phyloP scores from a whole-genome alignment of 495 filamentous ascomycete species.

The Hypomontagnella submonticulosa region DNA sequence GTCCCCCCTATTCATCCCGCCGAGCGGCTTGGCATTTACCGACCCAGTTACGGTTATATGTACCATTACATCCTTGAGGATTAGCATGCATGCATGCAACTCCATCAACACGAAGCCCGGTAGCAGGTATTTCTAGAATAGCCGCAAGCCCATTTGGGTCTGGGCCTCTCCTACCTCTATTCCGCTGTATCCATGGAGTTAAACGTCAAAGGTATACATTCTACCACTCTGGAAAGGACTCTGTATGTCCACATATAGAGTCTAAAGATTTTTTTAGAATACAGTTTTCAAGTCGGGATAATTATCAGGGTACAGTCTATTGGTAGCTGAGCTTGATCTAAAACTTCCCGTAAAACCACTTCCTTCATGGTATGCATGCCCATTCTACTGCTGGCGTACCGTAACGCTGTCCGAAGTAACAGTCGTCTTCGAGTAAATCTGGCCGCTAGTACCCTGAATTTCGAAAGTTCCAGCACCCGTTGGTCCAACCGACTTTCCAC shows the following conservation, averaged over 20 bases:
- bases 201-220: no score
- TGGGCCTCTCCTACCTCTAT: no score
- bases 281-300: no score
- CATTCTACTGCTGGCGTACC: constrained; percentile 11
- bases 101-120: no score
- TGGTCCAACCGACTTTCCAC: constrained; percentile 5
- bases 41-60: constrained; percentile 1
- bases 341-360: not conserved
- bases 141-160: no score
- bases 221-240: no score
- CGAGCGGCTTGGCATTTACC: constrained; percentile 6
- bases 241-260: no score
- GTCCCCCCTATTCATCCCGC: not conserved
- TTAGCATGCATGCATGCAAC: not conserved
- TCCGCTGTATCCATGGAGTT: not conserved
- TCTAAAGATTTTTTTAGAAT: no score
- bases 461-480: constrained; percentile 7
- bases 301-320: no score
- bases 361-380: not conserved
- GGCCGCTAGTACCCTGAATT: constrained; percentile 21
- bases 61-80: not conserved
- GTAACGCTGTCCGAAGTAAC: constrained; percentile 4
- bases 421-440: constrained; percentile 16
- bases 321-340: not conserved
- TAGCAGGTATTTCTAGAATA: no score